Percentiles rank a stretch among this genome's conserved stretches.
Evolutionary conservation across 148 eudicot genomes (phyloP).

Genomic region (Talinum fruticosum): DNA sequence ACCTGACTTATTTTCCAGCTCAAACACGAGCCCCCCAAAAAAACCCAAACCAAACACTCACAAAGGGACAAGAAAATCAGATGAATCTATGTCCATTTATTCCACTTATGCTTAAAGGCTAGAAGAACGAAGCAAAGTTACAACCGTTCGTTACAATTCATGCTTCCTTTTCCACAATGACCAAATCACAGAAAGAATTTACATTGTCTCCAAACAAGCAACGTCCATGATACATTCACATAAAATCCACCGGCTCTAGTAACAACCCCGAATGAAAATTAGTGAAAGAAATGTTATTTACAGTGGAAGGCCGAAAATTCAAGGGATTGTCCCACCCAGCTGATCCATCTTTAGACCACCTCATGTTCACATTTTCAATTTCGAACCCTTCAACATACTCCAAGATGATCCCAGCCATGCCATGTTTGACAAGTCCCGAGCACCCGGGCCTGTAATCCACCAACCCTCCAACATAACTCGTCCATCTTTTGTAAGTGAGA

Average conservation of each 20-base stretch:
- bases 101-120: background rate
- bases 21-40: too few relatives aligned
- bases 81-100: too few relatives aligned
- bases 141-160: background rate
- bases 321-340: constrained; percentile 75
- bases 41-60: too few relatives aligned
- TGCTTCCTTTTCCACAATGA: background rate
- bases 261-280: constrained; percentile 49
- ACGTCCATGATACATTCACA: background rate
- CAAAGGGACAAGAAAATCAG: too few relatives aligned
- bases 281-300: constrained; percentile 53
- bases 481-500: constrained; percentile 74
- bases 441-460: constrained; percentile 97
- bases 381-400: constrained; percentile 71
- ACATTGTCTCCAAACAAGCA: background rate
- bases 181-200: background rate
- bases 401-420: constrained; percentile 74
- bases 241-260: constrained; percentile 8
- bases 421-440: constrained; percentile 74
- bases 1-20: too few relatives aligned
- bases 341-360: constrained; percentile 58
- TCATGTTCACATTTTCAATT: constrained; percentile 57
- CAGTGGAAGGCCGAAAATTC: constrained; percentile 74
- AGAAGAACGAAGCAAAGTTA: background rate
- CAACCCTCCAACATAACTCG: constrained; percentile 64